Conservation (phyloP, 441 rosid species). For the Iberis amara region DNA sequence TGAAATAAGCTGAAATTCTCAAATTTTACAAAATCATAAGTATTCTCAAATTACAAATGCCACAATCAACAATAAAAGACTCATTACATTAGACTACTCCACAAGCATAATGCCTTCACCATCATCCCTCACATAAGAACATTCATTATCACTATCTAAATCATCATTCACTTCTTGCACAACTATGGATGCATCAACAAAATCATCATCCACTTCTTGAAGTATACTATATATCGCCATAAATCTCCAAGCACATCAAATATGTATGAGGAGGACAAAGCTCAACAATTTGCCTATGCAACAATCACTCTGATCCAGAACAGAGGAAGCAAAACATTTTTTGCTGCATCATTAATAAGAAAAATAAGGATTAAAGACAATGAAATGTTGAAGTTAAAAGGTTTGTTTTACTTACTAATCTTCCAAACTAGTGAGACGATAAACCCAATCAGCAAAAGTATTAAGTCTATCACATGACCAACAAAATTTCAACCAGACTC, state of each 20-base stretch:
- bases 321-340: conserved; percentile 48
- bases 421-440: conserved; percentile 43
- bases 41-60: too few relatives aligned
- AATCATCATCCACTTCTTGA: too few relatives aligned
- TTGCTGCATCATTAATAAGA: conserved; percentile 41
- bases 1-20: too few relatives aligned
- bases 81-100: too few relatives aligned
- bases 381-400: not conserved
- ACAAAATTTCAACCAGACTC: conserved; percentile 44
- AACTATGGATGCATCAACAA: too few relatives aligned
- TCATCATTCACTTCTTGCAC: too few relatives aligned
- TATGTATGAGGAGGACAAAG: conserved; percentile 40
- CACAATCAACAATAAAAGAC: too few relatives aligned
- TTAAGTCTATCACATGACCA: conserved; percentile 44
- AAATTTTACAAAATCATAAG: too few relatives aligned
- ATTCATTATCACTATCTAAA: too few relatives aligned
- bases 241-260: conserved; percentile 41
- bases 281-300: conserved; percentile 41
- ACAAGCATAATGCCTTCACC: too few relatives aligned
- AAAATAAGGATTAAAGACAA: conserved; percentile 3
- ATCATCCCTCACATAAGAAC: too few relatives aligned
- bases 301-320: conserved; percentile 56
- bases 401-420: conserved; percentile 43
- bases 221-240: conserved; percentile 35
- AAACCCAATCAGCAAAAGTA: conserved; percentile 56